Evolutionary conservation across 345 rosid genomes (phyloP).

Genomic region (Turritis glabra): DNA sequence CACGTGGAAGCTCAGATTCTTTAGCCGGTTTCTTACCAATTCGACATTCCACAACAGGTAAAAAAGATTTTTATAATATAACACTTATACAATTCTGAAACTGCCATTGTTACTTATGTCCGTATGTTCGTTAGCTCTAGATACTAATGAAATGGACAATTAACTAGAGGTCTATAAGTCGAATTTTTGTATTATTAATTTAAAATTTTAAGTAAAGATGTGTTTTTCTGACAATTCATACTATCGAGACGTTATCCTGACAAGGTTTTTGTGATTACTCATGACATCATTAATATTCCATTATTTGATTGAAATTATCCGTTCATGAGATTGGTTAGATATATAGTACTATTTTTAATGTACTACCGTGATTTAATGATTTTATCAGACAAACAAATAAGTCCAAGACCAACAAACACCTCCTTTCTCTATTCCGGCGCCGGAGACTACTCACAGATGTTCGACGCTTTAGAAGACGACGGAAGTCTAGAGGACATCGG

Average conservation of each 20-base stretch:
- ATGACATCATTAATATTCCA: conserved; percentile 21
- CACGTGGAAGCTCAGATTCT: conserved; percentile 82
- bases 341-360: neutral
- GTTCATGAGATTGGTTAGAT: neutral
- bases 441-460: conserved; percentile 51
- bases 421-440: conserved; percentile 41
- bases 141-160: neutral
- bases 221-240: conserved; percentile 30
- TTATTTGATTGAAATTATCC: conserved; percentile 1
- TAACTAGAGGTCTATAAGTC: neutral
- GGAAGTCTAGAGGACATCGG: conserved; percentile 37
- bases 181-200: neutral
- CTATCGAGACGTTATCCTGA: conserved; percentile 33
- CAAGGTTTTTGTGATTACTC: conserved; percentile 13
- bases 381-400: conserved; percentile 60
- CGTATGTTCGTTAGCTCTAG: neutral
- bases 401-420: conserved; percentile 56
- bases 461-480: conserved; percentile 68
- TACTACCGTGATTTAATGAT: neutral
- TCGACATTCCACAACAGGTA: conserved; percentile 73
- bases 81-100: neutral
- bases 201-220: neutral
- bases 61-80: neutral
- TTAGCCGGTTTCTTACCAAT: conserved; percentile 75
- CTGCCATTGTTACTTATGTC: neutral